Evolutionary conservation across 2,329 filamentous ascomycete genomes (phyloP).

Genomic region (Fusarium tanahbumbuense): DNA sequence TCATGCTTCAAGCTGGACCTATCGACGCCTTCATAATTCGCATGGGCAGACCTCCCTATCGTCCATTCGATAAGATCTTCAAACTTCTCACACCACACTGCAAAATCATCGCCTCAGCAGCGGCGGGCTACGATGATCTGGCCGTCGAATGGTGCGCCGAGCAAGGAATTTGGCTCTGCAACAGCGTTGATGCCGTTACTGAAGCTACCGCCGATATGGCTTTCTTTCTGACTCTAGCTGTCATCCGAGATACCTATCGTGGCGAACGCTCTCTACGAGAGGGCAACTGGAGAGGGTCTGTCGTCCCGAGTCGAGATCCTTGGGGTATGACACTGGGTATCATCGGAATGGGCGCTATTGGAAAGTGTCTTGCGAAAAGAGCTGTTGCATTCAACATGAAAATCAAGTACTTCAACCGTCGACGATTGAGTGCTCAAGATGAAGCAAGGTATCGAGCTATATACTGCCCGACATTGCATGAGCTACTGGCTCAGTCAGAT

Average conservation of each 20-base stretch:
- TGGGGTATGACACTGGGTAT: conserved; percentile 59
- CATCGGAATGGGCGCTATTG: conserved; percentile 61
- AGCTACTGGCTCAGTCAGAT: conserved; percentile 56
- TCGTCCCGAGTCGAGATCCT: conserved; percentile 56
- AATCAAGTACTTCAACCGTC: conserved; percentile 58
- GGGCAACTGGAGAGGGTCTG: conserved; percentile 53
- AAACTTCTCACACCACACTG: conserved; percentile 54
- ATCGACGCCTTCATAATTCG: conserved; percentile 61
- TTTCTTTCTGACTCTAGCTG: conserved; percentile 49
- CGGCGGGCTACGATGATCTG: conserved; percentile 62
- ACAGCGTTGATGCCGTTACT: conserved; percentile 63
- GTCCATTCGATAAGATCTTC: conserved; percentile 62
- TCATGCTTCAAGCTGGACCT: conserved; percentile 54
- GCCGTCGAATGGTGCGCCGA: conserved; percentile 57
- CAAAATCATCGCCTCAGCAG: conserved; percentile 59
- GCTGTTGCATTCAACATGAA: conserved; percentile 57
- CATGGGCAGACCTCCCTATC: conserved; percentile 62
- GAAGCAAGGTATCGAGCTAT: conserved; percentile 52
- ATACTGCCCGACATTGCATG: conserved; percentile 53
- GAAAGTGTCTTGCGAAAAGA: conserved; percentile 56
- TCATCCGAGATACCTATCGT: conserved; percentile 58
- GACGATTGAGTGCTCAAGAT: conserved; percentile 48
- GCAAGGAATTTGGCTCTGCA: conserved; percentile 64
- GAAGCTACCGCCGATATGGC: conserved; percentile 65
- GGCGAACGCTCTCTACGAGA: conserved; percentile 53